Percentiles rank a stretch among this genome's conserved stretches.
Conservation (phyloP, 441 rosid species). For the Dalechampia spathulata region DNA sequence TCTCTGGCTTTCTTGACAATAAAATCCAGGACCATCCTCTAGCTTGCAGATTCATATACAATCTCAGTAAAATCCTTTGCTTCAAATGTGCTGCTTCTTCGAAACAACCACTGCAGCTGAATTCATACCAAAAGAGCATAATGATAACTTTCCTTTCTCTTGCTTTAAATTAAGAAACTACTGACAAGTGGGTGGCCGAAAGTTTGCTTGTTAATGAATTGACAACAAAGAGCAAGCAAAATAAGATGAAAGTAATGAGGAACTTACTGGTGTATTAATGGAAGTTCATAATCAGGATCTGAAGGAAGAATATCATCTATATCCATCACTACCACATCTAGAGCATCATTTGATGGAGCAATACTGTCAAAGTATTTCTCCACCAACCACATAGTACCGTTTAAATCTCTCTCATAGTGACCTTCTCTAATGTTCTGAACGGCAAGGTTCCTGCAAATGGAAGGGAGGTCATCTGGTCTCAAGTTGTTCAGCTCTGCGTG, state of each 20-base stretch:
- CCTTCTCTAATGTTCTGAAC: slow-evolving; percentile 35
- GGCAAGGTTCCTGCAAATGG: slow-evolving; percentile 43
- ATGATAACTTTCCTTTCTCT: neutral
- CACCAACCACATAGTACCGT: slow-evolving; percentile 32
- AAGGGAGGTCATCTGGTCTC: slow-evolving; percentile 36
- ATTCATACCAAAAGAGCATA: slow-evolving; percentile 8
- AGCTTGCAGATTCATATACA: slow-evolving; percentile 45
- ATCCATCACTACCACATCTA: slow-evolving; percentile 58
- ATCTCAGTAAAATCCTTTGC: slow-evolving; percentile 26
- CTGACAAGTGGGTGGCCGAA: neutral
- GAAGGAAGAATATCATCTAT: slow-evolving; percentile 41
- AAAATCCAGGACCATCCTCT: slow-evolving; percentile 57
- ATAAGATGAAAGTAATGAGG: neutral
- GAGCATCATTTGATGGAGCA: slow-evolving; percentile 29
- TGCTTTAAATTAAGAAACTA: neutral
- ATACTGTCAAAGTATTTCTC: slow-evolving; percentile 37
- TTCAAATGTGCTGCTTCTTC: slow-evolving; percentile 38
- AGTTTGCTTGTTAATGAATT: no score
- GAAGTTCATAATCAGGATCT: slow-evolving; percentile 12
- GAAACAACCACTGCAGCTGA: slow-evolving; percentile 23
- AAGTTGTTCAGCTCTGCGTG: slow-evolving; percentile 59
- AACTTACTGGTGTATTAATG: slow-evolving; percentile 25
- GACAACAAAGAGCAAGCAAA: neutral
- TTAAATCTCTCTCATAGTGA: slow-evolving; percentile 48
- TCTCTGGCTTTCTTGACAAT: slow-evolving; percentile 45